These are phyloP conservation scores for Wickerhamomyces bisporus DNA, from an alignment of 805 yeast species.

Conservation along the genomic window DNA sequence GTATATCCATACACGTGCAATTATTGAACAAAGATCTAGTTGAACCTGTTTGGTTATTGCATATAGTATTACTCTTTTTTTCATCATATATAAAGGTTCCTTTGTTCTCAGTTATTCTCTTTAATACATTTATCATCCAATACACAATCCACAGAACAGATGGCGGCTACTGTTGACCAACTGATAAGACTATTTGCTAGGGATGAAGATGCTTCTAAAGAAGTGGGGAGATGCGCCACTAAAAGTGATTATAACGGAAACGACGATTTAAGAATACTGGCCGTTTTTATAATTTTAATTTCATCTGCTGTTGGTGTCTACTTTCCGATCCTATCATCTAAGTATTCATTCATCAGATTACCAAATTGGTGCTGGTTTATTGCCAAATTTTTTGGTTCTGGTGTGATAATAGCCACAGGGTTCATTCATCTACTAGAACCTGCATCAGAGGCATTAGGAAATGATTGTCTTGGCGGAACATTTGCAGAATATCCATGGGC, in stretches of 20 bases:
- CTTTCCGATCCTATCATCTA: constrained; percentile 58
- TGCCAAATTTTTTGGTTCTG: constrained; percentile 77
- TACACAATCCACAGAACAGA: background rate
- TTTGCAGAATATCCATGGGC: constrained; percentile 53
- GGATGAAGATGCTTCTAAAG: constrained; percentile 19
- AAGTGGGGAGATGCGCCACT: constrained; percentile 31
- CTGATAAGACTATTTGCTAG: constrained; percentile 12
- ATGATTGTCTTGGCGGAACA: constrained; percentile 59
- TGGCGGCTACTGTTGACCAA: constrained; percentile 7
- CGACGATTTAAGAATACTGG: constrained; percentile 42
- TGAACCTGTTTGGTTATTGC: background rate
- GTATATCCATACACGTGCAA: background rate
- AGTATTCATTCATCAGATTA: constrained; percentile 50
- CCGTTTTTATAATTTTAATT: constrained; percentile 56
- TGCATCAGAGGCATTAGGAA: constrained; percentile 52
- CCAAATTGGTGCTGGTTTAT: constrained; percentile 62
- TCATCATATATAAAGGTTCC: background rate
- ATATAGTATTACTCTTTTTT: background rate
- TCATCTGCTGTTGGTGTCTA: constrained; percentile 56
- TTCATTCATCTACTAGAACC: constrained; percentile 71
- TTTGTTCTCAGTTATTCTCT: background rate
- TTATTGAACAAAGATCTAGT: too few relatives aligned
- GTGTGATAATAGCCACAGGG: constrained; percentile 79
- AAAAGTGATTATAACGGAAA: constrained; percentile 42
- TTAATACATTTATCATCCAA: too few relatives aligned